phyloP scores from a whole-genome alignment of 192 early-diverging fungal genomes.

The Backusella luteola region DNA sequence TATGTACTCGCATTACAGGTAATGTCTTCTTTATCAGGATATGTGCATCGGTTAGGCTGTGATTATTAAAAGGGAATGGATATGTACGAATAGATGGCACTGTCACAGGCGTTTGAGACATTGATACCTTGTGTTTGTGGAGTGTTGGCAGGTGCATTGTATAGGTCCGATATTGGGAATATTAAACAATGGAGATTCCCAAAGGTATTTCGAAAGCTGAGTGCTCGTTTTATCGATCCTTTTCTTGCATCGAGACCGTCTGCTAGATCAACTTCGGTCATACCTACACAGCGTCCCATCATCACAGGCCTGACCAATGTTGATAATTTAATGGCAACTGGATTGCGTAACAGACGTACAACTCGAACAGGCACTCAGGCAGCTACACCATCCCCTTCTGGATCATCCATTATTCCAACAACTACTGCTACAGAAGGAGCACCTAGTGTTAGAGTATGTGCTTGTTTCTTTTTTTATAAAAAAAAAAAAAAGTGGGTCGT shows the following conservation, averaged over 20 bases:
- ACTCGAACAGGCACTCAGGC: not conserved
- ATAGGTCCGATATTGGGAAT: conserved; percentile 48
- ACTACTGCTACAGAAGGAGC: conserved; percentile 2
- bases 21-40: not conserved
- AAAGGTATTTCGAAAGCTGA: conserved; percentile 26
- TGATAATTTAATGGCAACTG: conserved; percentile 15
- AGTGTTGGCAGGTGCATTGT: conserved; percentile 49
- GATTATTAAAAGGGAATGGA: not conserved
- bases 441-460: conserved; percentile 19
- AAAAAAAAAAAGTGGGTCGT: not conserved
- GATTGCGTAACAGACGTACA: conserved; percentile 19
- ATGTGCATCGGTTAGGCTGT: not conserved
- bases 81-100: conserved; percentile 35
- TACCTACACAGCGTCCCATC: conserved; percentile 32
- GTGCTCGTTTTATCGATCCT: conserved; percentile 44
- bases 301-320: conserved; percentile 9
- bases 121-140: conserved; percentile 46
- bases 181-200: conserved; percentile 58
- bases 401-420: not conserved
- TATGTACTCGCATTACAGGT: conserved; percentile 51
- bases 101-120: conserved; percentile 43
- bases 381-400: not conserved
- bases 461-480: not conserved
- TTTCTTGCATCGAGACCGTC: conserved; percentile 48
- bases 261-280: conserved; percentile 40